These are phyloP conservation scores for Gossypium armourianum DNA, from an alignment of 441 rosid species.

Conservation along the genomic window DNA sequence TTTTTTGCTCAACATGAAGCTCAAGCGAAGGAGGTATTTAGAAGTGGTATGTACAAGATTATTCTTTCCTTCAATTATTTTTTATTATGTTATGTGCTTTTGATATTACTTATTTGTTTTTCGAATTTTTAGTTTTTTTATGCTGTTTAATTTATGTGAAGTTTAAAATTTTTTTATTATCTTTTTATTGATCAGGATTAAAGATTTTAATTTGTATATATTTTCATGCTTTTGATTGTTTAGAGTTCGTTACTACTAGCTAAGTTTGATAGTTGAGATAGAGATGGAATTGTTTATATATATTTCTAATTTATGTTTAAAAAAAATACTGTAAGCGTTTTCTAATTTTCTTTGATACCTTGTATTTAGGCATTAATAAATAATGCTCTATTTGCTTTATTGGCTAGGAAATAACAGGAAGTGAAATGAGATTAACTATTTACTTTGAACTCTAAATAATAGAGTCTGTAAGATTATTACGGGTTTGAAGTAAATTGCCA, in stretches of 20 bases:
- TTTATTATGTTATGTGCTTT: not conserved
- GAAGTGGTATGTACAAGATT: constrained; percentile 56
- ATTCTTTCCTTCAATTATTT: not conserved
- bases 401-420: not conserved
- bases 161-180: not conserved
- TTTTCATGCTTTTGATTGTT: not conserved
- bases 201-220: not conserved
- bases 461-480: not conserved
- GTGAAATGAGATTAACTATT: not conserved
- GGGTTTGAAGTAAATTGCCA: not conserved
- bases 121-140: not conserved
- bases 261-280: not conserved
- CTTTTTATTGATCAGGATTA: not conserved
- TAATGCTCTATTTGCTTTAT: not conserved
- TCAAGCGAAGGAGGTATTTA: constrained; percentile 56
- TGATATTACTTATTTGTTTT: not conserved
- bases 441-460: not conserved
- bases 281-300: not conserved
- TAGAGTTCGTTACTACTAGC: not conserved
- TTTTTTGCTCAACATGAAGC: constrained; percentile 57
- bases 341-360: not conserved
- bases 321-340: too few species aligned
- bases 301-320: not conserved
- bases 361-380: not conserved
- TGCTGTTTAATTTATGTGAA: not conserved